These are phyloP conservation scores for Diaporthe citrichinensis DNA, from an alignment of 2,329 filamentous ascomycete species.

Conservation along the genomic window DNA sequence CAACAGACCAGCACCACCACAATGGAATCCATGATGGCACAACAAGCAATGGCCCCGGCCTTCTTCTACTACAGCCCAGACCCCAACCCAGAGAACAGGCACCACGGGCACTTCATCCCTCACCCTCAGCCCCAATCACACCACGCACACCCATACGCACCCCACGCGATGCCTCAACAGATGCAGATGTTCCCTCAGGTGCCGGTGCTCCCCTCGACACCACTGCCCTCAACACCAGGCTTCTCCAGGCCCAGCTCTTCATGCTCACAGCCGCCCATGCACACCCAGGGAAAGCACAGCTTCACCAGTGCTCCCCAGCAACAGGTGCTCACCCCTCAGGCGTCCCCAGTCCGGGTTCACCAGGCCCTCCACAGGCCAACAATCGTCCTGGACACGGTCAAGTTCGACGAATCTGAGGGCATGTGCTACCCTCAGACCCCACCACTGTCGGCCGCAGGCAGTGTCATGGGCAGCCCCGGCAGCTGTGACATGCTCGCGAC, in stretches of 20 bases:
- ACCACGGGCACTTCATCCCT: slow-evolving; percentile 82
- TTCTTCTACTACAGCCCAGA: slow-evolving; percentile 93
- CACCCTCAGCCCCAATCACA: slow-evolving; percentile 72
- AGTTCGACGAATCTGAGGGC: slow-evolving; percentile 69
- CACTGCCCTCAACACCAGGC: slow-evolving; percentile 71
- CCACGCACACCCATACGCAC: slow-evolving; percentile 49
- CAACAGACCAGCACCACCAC: slow-evolving; percentile 48
- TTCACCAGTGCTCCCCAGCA: slow-evolving; percentile 68
- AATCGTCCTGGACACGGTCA: slow-evolving; percentile 84
- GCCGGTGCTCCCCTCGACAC: slow-evolving; percentile 71
- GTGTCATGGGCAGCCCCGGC: slow-evolving; percentile 88
- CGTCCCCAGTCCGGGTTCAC: slow-evolving; percentile 80
- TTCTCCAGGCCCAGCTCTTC: slow-evolving; percentile 77
- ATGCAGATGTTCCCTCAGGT: slow-evolving; percentile 68
- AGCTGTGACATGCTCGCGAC: slow-evolving; percentile 83
- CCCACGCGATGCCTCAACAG: slow-evolving; percentile 56
- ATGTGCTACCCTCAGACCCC: slow-evolving; percentile 88
- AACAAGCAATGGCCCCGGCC: slow-evolving; percentile 77
- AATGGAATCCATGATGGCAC: slow-evolving; percentile 76
- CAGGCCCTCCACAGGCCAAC: slow-evolving; percentile 74
- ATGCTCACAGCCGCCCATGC: slow-evolving; percentile 69
- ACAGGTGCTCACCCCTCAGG: slow-evolving; percentile 77
- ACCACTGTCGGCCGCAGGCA: slow-evolving; percentile 86
- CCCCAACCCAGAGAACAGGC: slow-evolving; percentile 77
- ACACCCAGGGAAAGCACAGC: slow-evolving; percentile 59